Base-by-base conservation (phyloP, 257 asterid species). In the Oldenlandia corymbosa region DNA sequence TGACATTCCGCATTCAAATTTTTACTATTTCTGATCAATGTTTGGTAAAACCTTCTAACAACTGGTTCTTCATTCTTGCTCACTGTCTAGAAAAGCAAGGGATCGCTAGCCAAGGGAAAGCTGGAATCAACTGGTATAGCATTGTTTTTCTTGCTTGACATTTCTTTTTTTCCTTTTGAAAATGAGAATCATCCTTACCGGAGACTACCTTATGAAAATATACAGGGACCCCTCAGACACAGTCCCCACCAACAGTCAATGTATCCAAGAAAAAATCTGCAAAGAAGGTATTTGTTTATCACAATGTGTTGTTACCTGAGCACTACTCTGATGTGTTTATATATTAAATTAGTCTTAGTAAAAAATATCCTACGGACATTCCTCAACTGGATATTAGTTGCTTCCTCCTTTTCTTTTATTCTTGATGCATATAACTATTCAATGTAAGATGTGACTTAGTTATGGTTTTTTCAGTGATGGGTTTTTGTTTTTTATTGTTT, bases 241-340 rank as follows among this genome's bases (percentile, higher is more conserved):
- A 23, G 52, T 68, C 83, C n/a, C 43, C 71, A 5, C 78, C 81
- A 23, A 65, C 79, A 17, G 69, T 65, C 64, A 71, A 75, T 56
- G 68, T 79, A 58, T 81, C 79, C 68, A 79, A 79, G 71, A 63
- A 60, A 24, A 84, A 78, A 82, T 80, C 95, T 34, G 78, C 68
- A 56, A 86, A 84, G 77, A 86, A 84, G 96, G 96, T 64, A 58
- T 27, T 36, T 24, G 48, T 39, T 31, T 62, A 16, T 56, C 36
- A 42, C 50, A 18, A n/a, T 18, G 46, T 57, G 0, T 14, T 39
- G 24, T 48, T 48, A 23, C 6, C 16, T 43, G n/a, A 1, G 32
- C 39, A 28, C n/a, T 6, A n/a, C n/a, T 50, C 6, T 53, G 62
- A 65, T 39, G 30, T n/a, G 9, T 53, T 27, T n/a, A 11, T 49